These are phyloP conservation scores for Leptomonas seymouri DNA, from an alignment of 208 protist genomes.

Conservation along the genomic window DNA sequence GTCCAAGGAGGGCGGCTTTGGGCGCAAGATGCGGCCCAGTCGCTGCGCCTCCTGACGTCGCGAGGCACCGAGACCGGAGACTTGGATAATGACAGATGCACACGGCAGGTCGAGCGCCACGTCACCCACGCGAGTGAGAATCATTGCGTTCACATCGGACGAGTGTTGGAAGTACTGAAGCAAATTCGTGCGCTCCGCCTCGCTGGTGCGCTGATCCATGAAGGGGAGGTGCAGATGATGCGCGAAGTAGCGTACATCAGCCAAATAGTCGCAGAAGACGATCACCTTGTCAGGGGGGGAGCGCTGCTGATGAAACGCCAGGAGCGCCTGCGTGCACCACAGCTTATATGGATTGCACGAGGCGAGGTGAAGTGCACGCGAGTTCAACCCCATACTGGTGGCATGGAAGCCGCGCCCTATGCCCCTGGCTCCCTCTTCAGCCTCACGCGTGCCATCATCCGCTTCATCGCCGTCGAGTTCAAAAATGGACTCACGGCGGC, in stretches of 20 bases:
- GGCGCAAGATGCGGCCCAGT: constrained; percentile 97
- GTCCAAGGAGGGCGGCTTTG: constrained; percentile 94
- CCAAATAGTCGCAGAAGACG: constrained; percentile 91
- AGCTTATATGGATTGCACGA: constrained; percentile 94
- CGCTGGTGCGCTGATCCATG: constrained; percentile 85
- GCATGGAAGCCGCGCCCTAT: background rate
- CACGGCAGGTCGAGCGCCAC: constrained; percentile 98
- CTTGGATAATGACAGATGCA: constrained; percentile 99
- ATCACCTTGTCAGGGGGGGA: constrained; percentile 93
- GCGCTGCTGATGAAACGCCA: constrained; percentile 95
- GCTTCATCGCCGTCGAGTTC: background rate
- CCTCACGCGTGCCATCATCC: background rate
- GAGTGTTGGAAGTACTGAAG: constrained; percentile 89
- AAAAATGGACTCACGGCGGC: constrained; percentile 3
- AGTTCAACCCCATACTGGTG: constrained; percentile 11
- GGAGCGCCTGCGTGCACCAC: constrained; percentile 92
- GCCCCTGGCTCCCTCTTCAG: background rate
- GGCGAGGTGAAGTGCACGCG: constrained; percentile 47
- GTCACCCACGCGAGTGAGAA: constrained; percentile 98
- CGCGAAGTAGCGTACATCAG: constrained; percentile 83
- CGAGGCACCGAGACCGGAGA: constrained; percentile 96
- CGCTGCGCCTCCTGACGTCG: constrained; percentile 97
- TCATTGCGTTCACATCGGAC: constrained; percentile 92
- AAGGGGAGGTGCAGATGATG: constrained; percentile 84
- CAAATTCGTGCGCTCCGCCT: constrained; percentile 81